A percentile compares a stretch with the other conserved stretches of the same genome.
phyloP scores from a whole-genome alignment of 805 yeast genomes.

The Maudiozyma bulderi region DNA sequence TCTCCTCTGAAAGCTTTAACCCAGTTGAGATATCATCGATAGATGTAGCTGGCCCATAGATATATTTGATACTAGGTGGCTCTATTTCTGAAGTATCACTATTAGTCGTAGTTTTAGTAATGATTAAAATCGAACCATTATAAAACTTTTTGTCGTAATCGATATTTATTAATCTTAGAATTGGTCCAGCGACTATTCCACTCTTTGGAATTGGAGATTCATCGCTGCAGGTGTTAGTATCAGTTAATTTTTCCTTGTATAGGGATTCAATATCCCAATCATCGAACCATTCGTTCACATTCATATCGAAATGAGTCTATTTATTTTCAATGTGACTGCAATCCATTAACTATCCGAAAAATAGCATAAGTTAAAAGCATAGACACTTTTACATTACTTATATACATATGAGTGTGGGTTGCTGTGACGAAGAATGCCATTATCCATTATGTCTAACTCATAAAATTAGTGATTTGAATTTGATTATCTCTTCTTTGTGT shows the following conservation, averaged over 20 bases:
- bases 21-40: not conserved
- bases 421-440: no score
- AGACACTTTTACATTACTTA: no score
- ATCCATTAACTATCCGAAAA: no score
- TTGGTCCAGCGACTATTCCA: conserved; percentile 59
- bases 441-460: no score
- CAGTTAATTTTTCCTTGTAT: conserved; percentile 13
- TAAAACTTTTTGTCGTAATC: conserved; percentile 43
- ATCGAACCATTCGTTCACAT: conserved; percentile 14
- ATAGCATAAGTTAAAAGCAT: no score
- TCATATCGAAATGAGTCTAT: not conserved
- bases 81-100: conserved; percentile 27
- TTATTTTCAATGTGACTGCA: no score
- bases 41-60: conserved; percentile 8
- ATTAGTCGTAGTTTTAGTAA: conserved; percentile 38
- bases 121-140: conserved; percentile 61
- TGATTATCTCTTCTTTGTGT: no score
- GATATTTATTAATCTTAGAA: conserved; percentile 57
- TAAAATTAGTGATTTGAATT: no score
- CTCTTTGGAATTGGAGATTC: conserved; percentile 13
- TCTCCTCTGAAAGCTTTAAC: conserved; percentile 26
- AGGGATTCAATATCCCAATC: conserved; percentile 19
- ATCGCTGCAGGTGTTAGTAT: conserved; percentile 15
- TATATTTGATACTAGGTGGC: conserved; percentile 21
- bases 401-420: no score